phyloP scores from a whole-genome alignment of 805 yeast genomes.

The Cephaloascus albidus region DNA sequence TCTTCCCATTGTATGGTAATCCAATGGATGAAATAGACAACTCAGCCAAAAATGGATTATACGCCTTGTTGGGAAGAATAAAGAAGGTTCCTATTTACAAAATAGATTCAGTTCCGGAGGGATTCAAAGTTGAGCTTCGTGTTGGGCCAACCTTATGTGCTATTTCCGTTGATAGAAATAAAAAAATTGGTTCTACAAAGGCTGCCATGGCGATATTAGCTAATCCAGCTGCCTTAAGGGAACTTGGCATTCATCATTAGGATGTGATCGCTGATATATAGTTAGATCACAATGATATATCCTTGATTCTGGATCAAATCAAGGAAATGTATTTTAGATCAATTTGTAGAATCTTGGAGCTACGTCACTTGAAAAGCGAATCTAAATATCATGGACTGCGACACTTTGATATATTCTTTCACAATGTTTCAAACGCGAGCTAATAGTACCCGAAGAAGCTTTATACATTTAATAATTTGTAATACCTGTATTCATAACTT shows the following conservation, averaged over 20 bases:
- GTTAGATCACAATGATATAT: too few relatives aligned
- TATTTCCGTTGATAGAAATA: constrained; percentile 13
- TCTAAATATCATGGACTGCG: too few relatives aligned
- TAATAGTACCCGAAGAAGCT: too few relatives aligned
- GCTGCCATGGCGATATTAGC: constrained; percentile 16
- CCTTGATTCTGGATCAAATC: too few relatives aligned
- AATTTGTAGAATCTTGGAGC: too few relatives aligned
- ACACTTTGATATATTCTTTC: too few relatives aligned
- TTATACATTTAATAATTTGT: too few relatives aligned
- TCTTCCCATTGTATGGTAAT: neutral
- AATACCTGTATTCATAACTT: constrained; percentile 1
- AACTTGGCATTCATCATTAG: too few relatives aligned
- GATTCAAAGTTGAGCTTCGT: neutral
- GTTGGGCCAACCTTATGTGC: constrained; percentile 10
- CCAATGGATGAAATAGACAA: constrained; percentile 9
- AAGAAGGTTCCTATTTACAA: constrained; percentile 1
- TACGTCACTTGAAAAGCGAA: too few relatives aligned
- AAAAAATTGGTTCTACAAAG: constrained; percentile 16
- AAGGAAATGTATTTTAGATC: too few relatives aligned
- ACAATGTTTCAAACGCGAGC: too few relatives aligned
- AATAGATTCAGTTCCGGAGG: constrained; percentile 11
- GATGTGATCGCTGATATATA: too few relatives aligned
- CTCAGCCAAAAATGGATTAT: constrained; percentile 16
- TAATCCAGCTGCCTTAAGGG: constrained; percentile 7
- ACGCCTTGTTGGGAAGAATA: constrained; percentile 15